These are phyloP conservation scores for Zygoascus biomembranicola DNA, from an alignment of 805 yeast genomes.

Conservation along the genomic window DNA sequence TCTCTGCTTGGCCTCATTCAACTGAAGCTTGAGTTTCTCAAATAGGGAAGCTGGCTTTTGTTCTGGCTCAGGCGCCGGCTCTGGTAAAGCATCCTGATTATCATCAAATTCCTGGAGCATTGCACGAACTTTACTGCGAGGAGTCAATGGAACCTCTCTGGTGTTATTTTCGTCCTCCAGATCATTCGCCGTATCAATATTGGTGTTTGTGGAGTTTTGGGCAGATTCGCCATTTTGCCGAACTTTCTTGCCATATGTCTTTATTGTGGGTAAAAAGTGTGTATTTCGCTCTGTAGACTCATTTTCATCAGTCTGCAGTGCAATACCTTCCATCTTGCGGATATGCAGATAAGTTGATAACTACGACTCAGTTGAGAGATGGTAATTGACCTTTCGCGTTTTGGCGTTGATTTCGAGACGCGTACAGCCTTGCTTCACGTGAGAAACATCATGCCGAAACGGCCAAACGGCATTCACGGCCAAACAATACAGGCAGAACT, in stretches of 20 bases:
- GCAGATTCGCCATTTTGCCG: not conserved
- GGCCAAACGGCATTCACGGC: too few relatives aligned
- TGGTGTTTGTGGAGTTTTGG: not conserved
- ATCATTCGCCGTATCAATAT: not conserved
- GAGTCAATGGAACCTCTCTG: slow-evolving; percentile 1
- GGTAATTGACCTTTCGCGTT: not conserved
- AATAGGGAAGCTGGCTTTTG: not conserved
- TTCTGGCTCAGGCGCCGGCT: not conserved
- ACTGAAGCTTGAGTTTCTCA: not conserved
- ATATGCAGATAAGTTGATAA: not conserved
- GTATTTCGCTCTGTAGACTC: too few relatives aligned
- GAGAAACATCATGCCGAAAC: too few relatives aligned
- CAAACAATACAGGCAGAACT: too few relatives aligned
- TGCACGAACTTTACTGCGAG: not conserved
- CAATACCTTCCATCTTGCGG: too few relatives aligned
- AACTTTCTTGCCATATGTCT: not conserved
- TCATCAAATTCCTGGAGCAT: slow-evolving; percentile 1
- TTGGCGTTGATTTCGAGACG: not conserved
- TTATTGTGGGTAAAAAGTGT: not conserved
- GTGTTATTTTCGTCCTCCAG: not conserved
- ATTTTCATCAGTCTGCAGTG: too few relatives aligned
- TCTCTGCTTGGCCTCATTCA: not conserved
- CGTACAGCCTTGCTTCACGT: not conserved
- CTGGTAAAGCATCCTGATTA: slow-evolving; percentile 11
- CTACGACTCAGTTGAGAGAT: not conserved